A percentile compares a stretch with the other conserved stretches of the same genome.
These are phyloP conservation scores for Stylosanthes scabra DNA, from an alignment of 331 rosid genomes.

Conservation along the genomic window DNA sequence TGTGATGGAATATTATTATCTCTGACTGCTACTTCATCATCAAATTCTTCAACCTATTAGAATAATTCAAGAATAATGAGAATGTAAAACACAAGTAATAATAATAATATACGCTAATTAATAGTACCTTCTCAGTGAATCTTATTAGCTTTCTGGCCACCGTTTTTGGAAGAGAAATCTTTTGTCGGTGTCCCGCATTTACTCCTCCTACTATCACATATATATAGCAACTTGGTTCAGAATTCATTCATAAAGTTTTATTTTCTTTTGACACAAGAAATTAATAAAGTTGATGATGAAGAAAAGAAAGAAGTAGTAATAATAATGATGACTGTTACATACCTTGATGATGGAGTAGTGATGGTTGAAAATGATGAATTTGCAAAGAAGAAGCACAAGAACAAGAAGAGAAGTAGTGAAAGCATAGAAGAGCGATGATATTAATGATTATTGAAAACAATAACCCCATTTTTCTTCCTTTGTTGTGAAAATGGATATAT, in stretches of 20 bases:
- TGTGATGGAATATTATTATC: conserved; percentile 35
- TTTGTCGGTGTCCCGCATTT: conserved; percentile 17
- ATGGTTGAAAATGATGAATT: conserved; percentile 37
- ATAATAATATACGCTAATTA: conserved; percentile 2
- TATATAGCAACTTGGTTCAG: background rate
- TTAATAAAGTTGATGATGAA: conserved; percentile 11
- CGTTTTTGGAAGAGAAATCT: conserved; percentile 40
- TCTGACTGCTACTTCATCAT: background rate
- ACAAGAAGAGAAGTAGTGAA: conserved; percentile 39
- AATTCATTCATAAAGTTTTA: background rate
- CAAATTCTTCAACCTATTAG: conserved; percentile 43
- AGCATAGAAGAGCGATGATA: conserved; percentile 36
- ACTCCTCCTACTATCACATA: conserved; percentile 14
- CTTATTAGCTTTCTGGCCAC: conserved; percentile 66
- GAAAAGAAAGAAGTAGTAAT: background rate
- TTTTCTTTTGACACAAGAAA: too few relatives aligned
- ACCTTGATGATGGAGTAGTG: conserved; percentile 46
- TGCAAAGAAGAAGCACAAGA: conserved; percentile 52
- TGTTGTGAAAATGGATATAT: conserved; percentile 19
- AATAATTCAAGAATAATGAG: conserved; percentile 22
- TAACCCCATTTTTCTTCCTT: conserved; percentile 42
- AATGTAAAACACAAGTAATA: background rate
- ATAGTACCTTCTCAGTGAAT: conserved; percentile 45
- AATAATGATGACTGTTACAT: background rate
- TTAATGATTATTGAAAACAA: background rate